Evolutionary conservation across 257 asterid genomes (phyloP).

Genomic region (Forsythia viridissima): DNA sequence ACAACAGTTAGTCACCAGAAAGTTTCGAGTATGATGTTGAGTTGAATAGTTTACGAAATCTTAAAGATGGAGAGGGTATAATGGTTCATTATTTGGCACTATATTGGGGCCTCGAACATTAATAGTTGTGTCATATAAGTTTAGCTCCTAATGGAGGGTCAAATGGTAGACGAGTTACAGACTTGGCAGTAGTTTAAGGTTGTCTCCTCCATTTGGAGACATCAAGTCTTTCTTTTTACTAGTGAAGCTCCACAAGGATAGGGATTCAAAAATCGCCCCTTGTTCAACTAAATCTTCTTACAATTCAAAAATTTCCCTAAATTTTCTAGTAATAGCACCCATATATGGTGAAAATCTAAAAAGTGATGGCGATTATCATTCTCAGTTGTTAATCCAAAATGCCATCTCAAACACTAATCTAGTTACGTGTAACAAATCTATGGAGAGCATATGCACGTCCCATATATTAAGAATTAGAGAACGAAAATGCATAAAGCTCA

Average conservation of each 20-base stretch:
- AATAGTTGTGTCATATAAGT: neutral
- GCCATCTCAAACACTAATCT: neutral
- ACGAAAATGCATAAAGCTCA: neutral
- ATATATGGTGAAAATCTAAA: neutral
- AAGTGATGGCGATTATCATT: neutral
- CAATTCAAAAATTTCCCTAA: neutral
- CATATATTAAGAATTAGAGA: neutral
- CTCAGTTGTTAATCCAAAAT: neutral
- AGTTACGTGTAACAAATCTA: neutral
- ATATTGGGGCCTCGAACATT: too few species aligned
- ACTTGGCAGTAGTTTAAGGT: neutral
- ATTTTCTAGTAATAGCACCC: neutral
- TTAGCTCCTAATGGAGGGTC: neutral
- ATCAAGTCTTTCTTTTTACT: neutral
- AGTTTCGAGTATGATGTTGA: neutral
- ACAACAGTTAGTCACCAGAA: neutral
- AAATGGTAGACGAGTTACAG: neutral
- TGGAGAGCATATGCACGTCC: neutral
- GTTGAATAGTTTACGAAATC: neutral
- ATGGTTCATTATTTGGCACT: too few species aligned
- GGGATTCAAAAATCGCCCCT: neutral
- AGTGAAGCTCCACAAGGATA: neutral
- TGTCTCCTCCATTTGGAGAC: neutral
- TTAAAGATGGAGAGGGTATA: too few species aligned
- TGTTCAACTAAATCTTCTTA: neutral